Evolutionary conservation across 768 basidiomycete species (phyloP), one percentile per base, ranked within the genome.

Genomic region (Kwoniella heveanensis): DNA sequence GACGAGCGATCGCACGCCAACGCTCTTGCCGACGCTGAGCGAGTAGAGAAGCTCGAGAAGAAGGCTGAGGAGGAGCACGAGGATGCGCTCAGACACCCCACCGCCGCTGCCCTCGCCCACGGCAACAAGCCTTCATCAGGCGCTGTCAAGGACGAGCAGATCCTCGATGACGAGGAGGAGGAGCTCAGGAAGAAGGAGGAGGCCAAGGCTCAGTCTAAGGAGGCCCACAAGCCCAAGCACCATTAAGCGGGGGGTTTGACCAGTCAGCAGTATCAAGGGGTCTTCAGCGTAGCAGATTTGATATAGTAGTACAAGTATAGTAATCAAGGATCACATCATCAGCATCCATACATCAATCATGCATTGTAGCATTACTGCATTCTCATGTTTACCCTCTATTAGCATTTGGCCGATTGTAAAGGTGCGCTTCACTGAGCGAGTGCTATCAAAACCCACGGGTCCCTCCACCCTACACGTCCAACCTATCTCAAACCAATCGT

Each of bases 111-210:
- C 10, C 30, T 51, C 29, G 65, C 72, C 17, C 76, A 77, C 64
- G 76, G 76, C 19, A 77, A 77, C 59, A 71, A 74, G 65, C 79
- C 79, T 4, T 68, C 65, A 7, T 49, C 67, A 26, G 79, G 79
- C 17, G 79, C 79, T 25, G 76, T 76, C 64, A 74, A 69, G 46
- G 79, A 80, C 64, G 69, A 77, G 66, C 60, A 76, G 67, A 65
- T 80, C 48, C 39, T 71, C 29, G 67, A 72, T 8, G 78, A 79
- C 17, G 78, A 78, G 55, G 76, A 74, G 49, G 77, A 74, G 55
- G 64, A 64, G 21, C 52, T 72, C 22, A 64, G 65, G 54, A 77
- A 76, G 73, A 74, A 60, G 71, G 73, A 72, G 30, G 76, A 74
- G 62, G 70, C 71, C 27, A 76, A 76, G 66, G 57, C 48, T 50